phyloP scores from a whole-genome alignment of 192 early-diverging fungal species.

The Rhizophagus sp. region DNA sequence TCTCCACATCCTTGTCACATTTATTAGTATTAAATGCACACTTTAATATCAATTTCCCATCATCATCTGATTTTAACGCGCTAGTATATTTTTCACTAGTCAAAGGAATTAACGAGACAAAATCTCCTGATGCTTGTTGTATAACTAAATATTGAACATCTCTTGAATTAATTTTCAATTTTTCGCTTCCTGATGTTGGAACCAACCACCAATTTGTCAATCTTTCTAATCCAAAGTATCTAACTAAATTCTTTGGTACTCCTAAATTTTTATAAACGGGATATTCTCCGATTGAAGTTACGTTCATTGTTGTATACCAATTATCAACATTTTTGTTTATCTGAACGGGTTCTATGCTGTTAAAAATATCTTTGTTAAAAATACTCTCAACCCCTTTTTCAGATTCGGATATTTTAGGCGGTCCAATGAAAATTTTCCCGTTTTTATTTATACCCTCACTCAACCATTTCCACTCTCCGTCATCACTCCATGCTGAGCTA shows the following conservation, averaged over 20 bases:
- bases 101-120: slow-evolving; percentile 7
- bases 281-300: neutral
- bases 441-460: slow-evolving; percentile 6
- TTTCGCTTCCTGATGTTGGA: neutral
- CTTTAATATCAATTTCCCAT: slow-evolving; percentile 2
- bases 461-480: slow-evolving; percentile 4
- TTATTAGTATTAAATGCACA: neutral
- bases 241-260: neutral
- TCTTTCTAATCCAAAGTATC: slow-evolving; percentile 19
- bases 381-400: neutral
- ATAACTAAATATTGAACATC: slow-evolving; percentile 23
- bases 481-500: neutral
- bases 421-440: neutral
- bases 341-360: neutral
- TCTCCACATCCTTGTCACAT: neutral
- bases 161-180: slow-evolving; percentile 1
- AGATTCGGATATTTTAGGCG: neutral
- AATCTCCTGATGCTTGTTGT: slow-evolving; percentile 27
- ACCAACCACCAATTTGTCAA: slow-evolving; percentile 1
- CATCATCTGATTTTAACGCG: slow-evolving; percentile 18
- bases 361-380: neutral
- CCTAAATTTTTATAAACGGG: neutral
- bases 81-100: neutral
- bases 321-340: neutral
- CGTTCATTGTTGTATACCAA: neutral